Base-by-base conservation (phyloP, 106 monocot genomes). In the Alisma plantagoaquatica region DNA sequence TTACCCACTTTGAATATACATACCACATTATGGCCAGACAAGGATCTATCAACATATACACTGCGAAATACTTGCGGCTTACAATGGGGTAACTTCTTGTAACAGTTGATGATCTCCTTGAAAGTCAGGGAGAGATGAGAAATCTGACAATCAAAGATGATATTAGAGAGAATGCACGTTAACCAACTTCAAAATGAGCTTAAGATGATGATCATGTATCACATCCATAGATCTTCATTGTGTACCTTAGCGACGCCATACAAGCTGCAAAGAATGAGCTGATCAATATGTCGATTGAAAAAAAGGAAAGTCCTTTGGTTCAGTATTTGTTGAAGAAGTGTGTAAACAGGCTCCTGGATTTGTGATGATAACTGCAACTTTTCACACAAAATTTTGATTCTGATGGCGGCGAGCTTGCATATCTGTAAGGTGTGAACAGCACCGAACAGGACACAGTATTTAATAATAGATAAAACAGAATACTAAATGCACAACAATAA, bases 261-360 rank as follows among this genome's bases (percentile, higher is more conserved):
- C 29, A 96, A 77, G 66, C 88, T 68, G 70, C 96, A 96, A 3
- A 96, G 66, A 33, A 96, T 89, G 56, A 96, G 64, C 66, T 96
- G 96, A 33, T 96, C 96, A 50, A 96, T 84, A 62, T 89, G 96
- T 10, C 96, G 77, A 61, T 96, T 96, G 66, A 96, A 96, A 29
- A 88, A 84, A 31, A 96, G 75, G 42, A 38, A 45, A 45, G 84
- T 89, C 17, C 70, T 53, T 41, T 96, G 84, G 35, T 38, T 88
- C 44, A 96, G 72, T 16, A 96, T 81, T 78, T 77, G 84, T 56
- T 96, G 96, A 19, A 88, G 49, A 24, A 96, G 81, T 45, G 57
- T 68, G 43, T 84, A 88, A 5, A 96, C 77, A 44, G 53, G 77
- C 52, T 84, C 96, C 51, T 76, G 51, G 41, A 74, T 59, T 73